A percentile compares a stretch with the other conserved stretches of the same genome.
Evolutionary conservation across 805 yeast genomes (phyloP).

Genomic region (Ogataea sp.): DNA sequence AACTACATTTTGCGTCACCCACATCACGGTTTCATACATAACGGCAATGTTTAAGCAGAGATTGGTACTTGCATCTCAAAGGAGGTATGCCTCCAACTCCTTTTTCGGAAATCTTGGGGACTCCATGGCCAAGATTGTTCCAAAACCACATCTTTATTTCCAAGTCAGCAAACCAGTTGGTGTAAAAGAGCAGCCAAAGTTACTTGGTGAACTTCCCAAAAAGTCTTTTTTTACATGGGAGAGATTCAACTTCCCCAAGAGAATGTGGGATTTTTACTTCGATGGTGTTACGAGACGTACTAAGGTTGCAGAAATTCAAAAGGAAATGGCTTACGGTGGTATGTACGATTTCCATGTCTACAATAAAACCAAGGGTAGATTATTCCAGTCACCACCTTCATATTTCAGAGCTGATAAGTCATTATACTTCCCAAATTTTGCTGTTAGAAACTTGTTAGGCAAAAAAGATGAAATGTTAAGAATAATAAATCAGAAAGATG

Average conservation of each 20-base stretch:
- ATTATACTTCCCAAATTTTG: slow-evolving; percentile 74
- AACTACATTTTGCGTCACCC: too few relatives aligned
- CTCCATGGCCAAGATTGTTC: slow-evolving; percentile 21
- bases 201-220: slow-evolving; percentile 12
- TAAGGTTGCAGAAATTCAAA: slow-evolving; percentile 33
- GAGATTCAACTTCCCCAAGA: slow-evolving; percentile 21
- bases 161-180: slow-evolving; percentile 26
- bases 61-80: too few relatives aligned
- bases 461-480: slow-evolving; percentile 26
- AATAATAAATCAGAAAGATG: slow-evolving; percentile 35
- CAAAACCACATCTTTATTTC: slow-evolving; percentile 25
- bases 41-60: too few relatives aligned
- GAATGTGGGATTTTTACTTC: slow-evolving; percentile 26
- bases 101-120: slow-evolving; percentile 26
- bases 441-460: slow-evolving; percentile 43
- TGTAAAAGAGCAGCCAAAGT: slow-evolving; percentile 19
- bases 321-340: slow-evolving; percentile 61
- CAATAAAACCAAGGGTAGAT: slow-evolving; percentile 73
- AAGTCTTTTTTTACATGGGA: slow-evolving; percentile 17
- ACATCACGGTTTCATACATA: too few relatives aligned
- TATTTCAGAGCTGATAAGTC: slow-evolving; percentile 69
- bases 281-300: slow-evolving; percentile 28
- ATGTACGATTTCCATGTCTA: slow-evolving; percentile 56
- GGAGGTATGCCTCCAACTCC: slow-evolving; percentile 18
- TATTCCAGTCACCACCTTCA: slow-evolving; percentile 76